Conservation (phyloP, 768 basidiomycete genomes). For the Lactifluus pinguis region DNA sequence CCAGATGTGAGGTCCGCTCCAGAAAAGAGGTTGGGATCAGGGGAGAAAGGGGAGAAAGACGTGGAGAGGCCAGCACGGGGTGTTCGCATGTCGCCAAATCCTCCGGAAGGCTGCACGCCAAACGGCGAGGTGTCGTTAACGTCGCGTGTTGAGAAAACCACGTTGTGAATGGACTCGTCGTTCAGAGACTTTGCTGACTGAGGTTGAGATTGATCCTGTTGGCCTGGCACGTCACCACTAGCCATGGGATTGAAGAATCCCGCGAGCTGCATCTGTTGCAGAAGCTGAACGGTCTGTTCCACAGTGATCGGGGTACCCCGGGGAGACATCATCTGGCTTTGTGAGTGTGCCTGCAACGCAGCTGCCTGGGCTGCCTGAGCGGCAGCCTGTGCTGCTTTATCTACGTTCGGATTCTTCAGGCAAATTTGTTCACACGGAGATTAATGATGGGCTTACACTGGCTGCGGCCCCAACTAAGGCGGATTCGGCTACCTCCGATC, state of each 20-base stretch:
- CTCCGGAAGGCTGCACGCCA: constrained; percentile 10
- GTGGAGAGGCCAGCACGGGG: constrained; percentile 10
- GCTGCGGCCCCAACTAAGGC: constrained; percentile 88
- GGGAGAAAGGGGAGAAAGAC: constrained; percentile 70
- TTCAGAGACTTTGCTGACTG: constrained; percentile 16
- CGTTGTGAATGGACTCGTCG: constrained; percentile 12
- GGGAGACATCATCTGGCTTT: constrained; percentile 23
- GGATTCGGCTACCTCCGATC: constrained; percentile 83
- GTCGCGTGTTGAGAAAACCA: constrained; percentile 13
- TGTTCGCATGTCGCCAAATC: constrained; percentile 12
- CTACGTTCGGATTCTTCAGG: constrained; percentile 30
- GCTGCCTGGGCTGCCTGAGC: constrained; percentile 67
- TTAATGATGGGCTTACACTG: constrained; percentile 54
- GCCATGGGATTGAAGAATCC: constrained; percentile 27
- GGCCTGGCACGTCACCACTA: constrained; percentile 18
- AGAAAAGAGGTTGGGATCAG: constrained; percentile 48
- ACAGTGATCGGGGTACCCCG: constrained; percentile 33
- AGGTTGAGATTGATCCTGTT: constrained; percentile 21
- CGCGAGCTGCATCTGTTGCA: constrained; percentile 46
- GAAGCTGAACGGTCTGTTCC: constrained; percentile 53
- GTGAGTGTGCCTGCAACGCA: constrained; percentile 45
- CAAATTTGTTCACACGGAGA: neutral
- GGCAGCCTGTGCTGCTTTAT: constrained; percentile 87
- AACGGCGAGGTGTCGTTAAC: constrained; percentile 11
- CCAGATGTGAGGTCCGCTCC: constrained; percentile 32